A percentile compares a stretch with the other conserved stretches of the same genome.
These are phyloP conservation scores for Leccinum boreale DNA, from an alignment of 768 basidiomycete species.

Conservation along the genomic window DNA sequence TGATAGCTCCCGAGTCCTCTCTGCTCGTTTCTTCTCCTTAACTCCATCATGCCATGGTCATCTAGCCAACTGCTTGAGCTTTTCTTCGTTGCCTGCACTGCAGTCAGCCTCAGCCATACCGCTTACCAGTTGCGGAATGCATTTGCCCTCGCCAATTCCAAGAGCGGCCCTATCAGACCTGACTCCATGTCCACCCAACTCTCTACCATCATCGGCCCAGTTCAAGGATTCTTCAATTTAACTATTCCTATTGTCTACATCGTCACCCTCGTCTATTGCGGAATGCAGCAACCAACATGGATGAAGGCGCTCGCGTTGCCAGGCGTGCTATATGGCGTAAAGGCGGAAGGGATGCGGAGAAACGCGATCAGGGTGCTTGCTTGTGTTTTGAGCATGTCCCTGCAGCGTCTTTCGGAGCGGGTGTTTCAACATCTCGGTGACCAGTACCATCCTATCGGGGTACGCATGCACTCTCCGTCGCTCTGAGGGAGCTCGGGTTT, in stretches of 20 bases:
- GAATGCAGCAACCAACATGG: slow-evolving; percentile 7
- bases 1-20: background rate
- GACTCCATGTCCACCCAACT: background rate
- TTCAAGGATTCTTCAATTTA: background rate
- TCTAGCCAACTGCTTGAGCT: slow-evolving; percentile 5
- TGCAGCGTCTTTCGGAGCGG: background rate
- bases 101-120: background rate
- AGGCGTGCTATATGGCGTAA: background rate
- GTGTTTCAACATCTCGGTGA: slow-evolving; percentile 5
- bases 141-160: background rate
- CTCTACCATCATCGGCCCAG: background rate
- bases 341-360: background rate
- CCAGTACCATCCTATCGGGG: slow-evolving; percentile 11
- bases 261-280: background rate
- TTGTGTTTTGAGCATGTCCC: background rate
- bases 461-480: background rate
- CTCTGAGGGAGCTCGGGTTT: background rate
- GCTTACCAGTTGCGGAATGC: background rate
- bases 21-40: background rate
- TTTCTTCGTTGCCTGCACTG: slow-evolving; percentile 3
- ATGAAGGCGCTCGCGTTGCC: background rate
- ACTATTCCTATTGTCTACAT: background rate
- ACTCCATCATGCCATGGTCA: slow-evolving; percentile 1
- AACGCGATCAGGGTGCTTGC: background rate
- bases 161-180: slow-evolving; percentile 7